A percentile compares a stretch with the other conserved stretches of the same genome.
phyloP scores from a whole-genome alignment of 2,329 filamentous ascomycete species.

The Aureobasidium sp. region DNA sequence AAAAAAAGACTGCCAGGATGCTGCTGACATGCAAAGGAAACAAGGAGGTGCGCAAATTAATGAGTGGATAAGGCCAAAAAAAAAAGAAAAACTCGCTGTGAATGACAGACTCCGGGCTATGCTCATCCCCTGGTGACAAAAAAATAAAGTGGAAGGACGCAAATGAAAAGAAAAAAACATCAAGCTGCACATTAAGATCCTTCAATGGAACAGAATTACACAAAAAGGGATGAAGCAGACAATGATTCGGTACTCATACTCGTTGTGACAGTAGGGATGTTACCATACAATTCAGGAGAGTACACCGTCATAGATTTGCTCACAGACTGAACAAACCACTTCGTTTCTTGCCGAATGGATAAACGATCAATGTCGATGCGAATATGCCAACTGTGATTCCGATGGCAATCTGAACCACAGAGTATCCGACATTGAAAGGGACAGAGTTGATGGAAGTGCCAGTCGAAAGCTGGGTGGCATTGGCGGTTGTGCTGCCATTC shows the following conservation, averaged over 20 bases:
- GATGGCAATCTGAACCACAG: slow-evolving; percentile 45
- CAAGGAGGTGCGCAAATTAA: background rate
- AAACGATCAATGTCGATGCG: slow-evolving; percentile 42
- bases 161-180: no score
- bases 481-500: slow-evolving; percentile 40
- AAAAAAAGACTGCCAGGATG: background rate
- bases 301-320: background rate
- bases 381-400: slow-evolving; percentile 47
- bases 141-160: no score
- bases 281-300: background rate
- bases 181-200: no score
- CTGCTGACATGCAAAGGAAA: no score
- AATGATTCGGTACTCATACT: no score
- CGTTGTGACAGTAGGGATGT: no score
- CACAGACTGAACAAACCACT: slow-evolving; percentile 38
- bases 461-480: slow-evolving; percentile 27
- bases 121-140: no score
- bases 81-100: background rate
- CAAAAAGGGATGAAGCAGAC: no score
- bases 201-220: no score
- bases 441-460: slow-evolving; percentile 34
- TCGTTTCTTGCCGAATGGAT: slow-evolving; percentile 44
- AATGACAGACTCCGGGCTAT: no score
- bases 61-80: background rate
- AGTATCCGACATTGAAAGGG: slow-evolving; percentile 43